Evolutionary conservation across 129 eudicot species (phyloP), one percentile per base, ranked within the genome.

Genomic region (Tagetes patula): DNA sequence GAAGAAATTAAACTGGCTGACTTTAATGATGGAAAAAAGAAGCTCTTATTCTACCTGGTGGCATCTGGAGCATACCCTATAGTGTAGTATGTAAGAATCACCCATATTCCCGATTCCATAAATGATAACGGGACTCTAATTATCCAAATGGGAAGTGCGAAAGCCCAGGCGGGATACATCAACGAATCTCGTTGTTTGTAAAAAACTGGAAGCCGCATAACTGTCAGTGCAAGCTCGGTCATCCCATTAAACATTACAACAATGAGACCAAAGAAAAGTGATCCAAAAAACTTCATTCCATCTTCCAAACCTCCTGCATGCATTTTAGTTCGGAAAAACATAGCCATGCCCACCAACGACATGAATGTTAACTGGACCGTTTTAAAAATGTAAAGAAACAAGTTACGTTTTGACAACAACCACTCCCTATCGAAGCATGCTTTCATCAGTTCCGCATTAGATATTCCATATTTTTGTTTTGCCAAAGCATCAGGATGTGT

Each of bases 61-160:
- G 39, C 59, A 52, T 53, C 73, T 52, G 73, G 82, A 71, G 82
- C 82, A 78, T 39, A 78, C 42, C 77, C 82, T 14, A 78, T 52
- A 6, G 73, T 64, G 77, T 78, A 78, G 53, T 71, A 78, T n/a
- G 82, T 78, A 64, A 78, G 82, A 71, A 64, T 12, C 60, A 78
- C 82, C 82, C 82, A 78, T 52, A 78, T 78, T 63, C 73, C 77
- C 3, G 82, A 78, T 71, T 78, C 82, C 82, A 78, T 65, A 3
- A 78, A 42, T 40, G 82, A 78, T 55, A 78, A 71, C 3, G 82
- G 82, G 10, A 78, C 33, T 64, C 73, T 62, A 40, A 78, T 77
- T 63, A 78, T 1, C 77, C 82, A 78, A 71, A 78, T 78, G 9
- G 82, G 82, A 78, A 78, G 60, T 42, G 82, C 77, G 71, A 78